A percentile compares a stretch with the other conserved stretches of the same genome.
phyloP scores from a whole-genome alignment of 495 filamentous ascomycete species.

The Penicillium longicatenatum region DNA sequence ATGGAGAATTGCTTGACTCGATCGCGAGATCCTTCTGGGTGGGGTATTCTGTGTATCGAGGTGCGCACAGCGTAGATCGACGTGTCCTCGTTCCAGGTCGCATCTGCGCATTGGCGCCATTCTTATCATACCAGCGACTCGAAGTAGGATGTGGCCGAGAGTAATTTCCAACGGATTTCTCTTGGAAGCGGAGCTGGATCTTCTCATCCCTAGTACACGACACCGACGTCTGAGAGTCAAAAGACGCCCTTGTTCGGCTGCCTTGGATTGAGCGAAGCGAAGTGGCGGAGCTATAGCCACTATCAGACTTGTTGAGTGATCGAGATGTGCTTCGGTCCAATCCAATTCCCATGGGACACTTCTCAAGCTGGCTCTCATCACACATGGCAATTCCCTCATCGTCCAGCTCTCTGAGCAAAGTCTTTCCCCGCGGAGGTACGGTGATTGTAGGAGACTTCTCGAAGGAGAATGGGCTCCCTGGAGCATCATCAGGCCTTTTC shows the following conservation, averaged over 20 bases:
- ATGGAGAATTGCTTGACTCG: background rate
- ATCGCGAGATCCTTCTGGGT: background rate
- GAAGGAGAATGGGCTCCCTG: constrained; percentile 43
- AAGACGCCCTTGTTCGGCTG: constrained; percentile 27
- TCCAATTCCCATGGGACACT: constrained; percentile 8
- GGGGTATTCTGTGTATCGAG: constrained; percentile 28
- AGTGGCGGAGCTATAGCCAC: constrained; percentile 46
- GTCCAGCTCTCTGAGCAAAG: constrained; percentile 22
- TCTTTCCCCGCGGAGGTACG: constrained; percentile 1
- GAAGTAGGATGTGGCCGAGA: constrained; percentile 17
- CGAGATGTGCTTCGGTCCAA: constrained; percentile 21
- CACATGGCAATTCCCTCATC: constrained; percentile 36
- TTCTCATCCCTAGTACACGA: constrained; percentile 9
- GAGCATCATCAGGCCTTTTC: constrained; percentile 29
- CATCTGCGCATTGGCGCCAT: constrained; percentile 5
- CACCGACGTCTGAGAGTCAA: constrained; percentile 32
- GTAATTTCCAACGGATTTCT: constrained; percentile 15
- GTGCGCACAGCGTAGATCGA: constrained; percentile 31
- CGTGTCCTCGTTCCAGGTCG: constrained; percentile 13
- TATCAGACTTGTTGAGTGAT: constrained; percentile 41
- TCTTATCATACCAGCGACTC: constrained; percentile 27
- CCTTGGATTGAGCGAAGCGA: constrained; percentile 35
- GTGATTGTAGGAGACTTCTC: constrained; percentile 36
- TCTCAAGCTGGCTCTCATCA: constrained; percentile 24
- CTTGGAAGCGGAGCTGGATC: constrained; percentile 28